Evolutionary conservation across 495 filamentous ascomycete species (phyloP), one percentile per base, ranked within the genome.

Genomic region (Diplogelasinospora grovesii): DNA sequence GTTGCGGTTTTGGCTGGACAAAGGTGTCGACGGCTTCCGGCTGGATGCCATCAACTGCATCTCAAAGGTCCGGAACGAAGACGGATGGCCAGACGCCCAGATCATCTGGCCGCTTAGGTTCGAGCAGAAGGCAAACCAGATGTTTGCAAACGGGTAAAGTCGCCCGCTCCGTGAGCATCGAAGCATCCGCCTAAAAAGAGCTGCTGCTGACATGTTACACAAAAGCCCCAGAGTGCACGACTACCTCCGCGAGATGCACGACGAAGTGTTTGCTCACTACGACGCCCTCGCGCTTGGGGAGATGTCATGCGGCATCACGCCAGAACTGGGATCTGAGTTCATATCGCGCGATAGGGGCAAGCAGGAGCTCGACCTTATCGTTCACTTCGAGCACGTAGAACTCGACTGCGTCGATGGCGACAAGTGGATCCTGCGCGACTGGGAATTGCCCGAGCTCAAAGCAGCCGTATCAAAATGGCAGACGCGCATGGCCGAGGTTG

Each of bases 31-130:
- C 41, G 81, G 82, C 5, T 85, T 85, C 67, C 74, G 82, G 15
- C 72, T 83, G 63, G 79, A 82, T 40, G 73, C 74, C 6, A 74
- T 82, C 55, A 83, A 83, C 52, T 72, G 77, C 50, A 77, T 79
- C 47, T 77, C 70, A 59, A 85, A 85, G 49, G 65, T 71, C 1
- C 68, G 60, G 25, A 16, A 57, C 54, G 0, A n/a, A n/a, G n/a
- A n/a, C n/a, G n/a, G n/a, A n/a, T 74, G 78, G 33, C 77, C 73
- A 0, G 79, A 85, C 48, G 80, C 69, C 3, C 73, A 77, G 0
- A 49, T 80, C 27, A 64, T 66, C 9, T 62, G 75, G 24, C 37
- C 45, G 0, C 51, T 39, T 7, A 41, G 43, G 3, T 46, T 38
- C 10, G 43, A 55, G 21, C 64, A 69, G 40, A 65, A 62, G 26